Evolutionary conservation across 148 eudicot genomes (phyloP), one percentile per base, ranked within the genome.

Genomic region (Selenicereus undatus): DNA sequence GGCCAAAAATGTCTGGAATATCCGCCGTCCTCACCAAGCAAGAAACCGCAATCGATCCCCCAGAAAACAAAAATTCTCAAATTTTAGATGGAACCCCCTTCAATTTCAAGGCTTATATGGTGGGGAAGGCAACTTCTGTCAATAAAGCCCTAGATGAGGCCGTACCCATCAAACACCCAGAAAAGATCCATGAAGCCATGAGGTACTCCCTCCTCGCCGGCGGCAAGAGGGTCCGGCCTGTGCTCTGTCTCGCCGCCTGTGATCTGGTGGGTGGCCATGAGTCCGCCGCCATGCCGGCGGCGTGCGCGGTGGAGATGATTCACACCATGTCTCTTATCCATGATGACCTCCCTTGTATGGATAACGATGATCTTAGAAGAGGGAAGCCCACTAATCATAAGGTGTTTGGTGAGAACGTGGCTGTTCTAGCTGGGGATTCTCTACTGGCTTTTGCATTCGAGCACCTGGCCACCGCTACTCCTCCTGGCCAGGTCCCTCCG

Each of bases 271-370:
- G 96, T 12, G 96, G 96, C 9, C 73, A 71, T 27, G 81, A 80
- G 24, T 27, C 86, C 2, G 60, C 87, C 22, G 91, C 92, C 10
- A 92, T 92, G 91, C 84, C 92, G 14, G 83, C 91, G 17, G 93
- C 96, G 22, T 92, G 96, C 58, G 93, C 93, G 10, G 89, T 89
- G 18, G 96, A 92, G 79, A 90, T 92, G 96, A 92, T 92, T 21
- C 96, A 92, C 75, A 90, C 93, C 29, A 92, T 92, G 96, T 90
- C 93, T 0, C 75, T 92, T 0, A 89, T 92, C 52, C 93, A 90
- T 50, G 96, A 92, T 36, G 93, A 92, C 73, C 87, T 92, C 10
- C 96, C 96, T 0, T 92, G 93, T 30, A 89, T 92, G 96, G 96
- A 92, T 71, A 89, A 92, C 72, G 96, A 92, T 71, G 92, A 92